Evolutionary conservation across 495 filamentous ascomycete genomes (phyloP), one percentile per base, ranked within the genome.

Genomic region (Podospora fimiseda): DNA sequence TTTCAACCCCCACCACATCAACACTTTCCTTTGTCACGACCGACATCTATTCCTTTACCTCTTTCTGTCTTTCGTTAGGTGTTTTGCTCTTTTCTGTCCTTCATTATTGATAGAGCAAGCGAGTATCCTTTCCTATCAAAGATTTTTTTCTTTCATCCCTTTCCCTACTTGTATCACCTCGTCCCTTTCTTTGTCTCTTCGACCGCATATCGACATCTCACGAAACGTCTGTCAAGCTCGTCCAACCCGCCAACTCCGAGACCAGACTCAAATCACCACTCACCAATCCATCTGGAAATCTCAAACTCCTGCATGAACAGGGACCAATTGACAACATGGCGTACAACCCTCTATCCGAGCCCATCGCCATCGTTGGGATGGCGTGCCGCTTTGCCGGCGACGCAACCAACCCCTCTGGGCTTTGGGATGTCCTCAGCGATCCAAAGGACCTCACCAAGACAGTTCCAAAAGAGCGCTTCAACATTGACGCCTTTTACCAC

Each of bases 301-400:
- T 33, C 27, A 33, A 33, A 33, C 27, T 33, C 8, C 21, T 23
- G 53, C 44, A 39, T 50, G 48, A 20, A 48, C 39, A 1, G 22
- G 14, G 43, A 18, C 1, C 6, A 5, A 23, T 43, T 21, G 2
- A 2, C 50, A 51, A 15, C 44, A 64, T 71, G 70, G 21, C 61
- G 27, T 71, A 73, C 61, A 68, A 67, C 3, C 63, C 63, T 5
- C 30, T 50, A n/a, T 41, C 59, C 23, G 73, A 76, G 50, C 82
- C 83, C 3, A 82, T 85, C 23, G 83, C 82, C 16, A 71, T 86
- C 3, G 69, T 85, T 13, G 81, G 83, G 4, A 71, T 76, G 54
- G 64, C 74, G 38, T 86, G 80, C 51, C 76, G 81, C 21, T 82
- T 88, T 51, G 77, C 83, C 15, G 83, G 77, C 2, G 70, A 68